A percentile compares a stretch with the other conserved stretches of the same genome.
Conservation (phyloP, 306 rosid species). For the Begonia loranthoides region DNA sequence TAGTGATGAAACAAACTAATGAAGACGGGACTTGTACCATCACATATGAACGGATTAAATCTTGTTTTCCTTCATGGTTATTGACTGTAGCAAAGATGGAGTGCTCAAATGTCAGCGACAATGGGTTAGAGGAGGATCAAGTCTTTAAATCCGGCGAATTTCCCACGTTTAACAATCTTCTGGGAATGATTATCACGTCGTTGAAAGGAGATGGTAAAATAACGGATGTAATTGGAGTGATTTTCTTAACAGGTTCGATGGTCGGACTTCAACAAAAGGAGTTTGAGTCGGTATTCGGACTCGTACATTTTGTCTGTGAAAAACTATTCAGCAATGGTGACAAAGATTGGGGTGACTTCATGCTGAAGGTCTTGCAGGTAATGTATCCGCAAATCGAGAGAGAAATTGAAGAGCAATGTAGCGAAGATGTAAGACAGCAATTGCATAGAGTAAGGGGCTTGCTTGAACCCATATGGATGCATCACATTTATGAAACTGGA, state of each 20-base stretch:
- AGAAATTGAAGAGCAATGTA: conserved; percentile 29
- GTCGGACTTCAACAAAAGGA: conserved; percentile 49
- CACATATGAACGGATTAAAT: conserved; percentile 26
- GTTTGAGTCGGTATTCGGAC: conserved; percentile 43
- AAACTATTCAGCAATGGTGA: conserved; percentile 41
- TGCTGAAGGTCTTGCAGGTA: conserved; percentile 56
- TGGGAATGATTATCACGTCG: conserved; percentile 27
- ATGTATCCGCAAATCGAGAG: conserved; percentile 55
- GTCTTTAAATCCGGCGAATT: conserved; percentile 18
- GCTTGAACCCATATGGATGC: conserved; percentile 81
- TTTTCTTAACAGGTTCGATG: conserved; percentile 43
- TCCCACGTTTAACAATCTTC: conserved; percentile 41
- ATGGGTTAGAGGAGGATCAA: conserved; percentile 26
- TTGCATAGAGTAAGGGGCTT: conserved; percentile 31
- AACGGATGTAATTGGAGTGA: conserved; percentile 45
- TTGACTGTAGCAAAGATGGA: conserved; percentile 41
- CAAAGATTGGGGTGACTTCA: conserved; percentile 54
- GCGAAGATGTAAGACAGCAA: conserved; percentile 36
- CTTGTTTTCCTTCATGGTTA: conserved; percentile 50
- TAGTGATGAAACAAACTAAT: conserved; percentile 19
- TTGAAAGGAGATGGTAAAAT: conserved; percentile 37
- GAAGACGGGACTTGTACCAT: conserved; percentile 17
- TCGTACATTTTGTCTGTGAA: conserved; percentile 47
- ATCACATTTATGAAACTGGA: conserved; percentile 73
- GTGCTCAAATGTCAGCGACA: conserved; percentile 24